A percentile compares a stretch with the other conserved stretches of the same genome.
These are phyloP conservation scores for Gracilaria domingensis DNA, from an alignment of 23 red algal species.

Conservation along the genomic window DNA sequence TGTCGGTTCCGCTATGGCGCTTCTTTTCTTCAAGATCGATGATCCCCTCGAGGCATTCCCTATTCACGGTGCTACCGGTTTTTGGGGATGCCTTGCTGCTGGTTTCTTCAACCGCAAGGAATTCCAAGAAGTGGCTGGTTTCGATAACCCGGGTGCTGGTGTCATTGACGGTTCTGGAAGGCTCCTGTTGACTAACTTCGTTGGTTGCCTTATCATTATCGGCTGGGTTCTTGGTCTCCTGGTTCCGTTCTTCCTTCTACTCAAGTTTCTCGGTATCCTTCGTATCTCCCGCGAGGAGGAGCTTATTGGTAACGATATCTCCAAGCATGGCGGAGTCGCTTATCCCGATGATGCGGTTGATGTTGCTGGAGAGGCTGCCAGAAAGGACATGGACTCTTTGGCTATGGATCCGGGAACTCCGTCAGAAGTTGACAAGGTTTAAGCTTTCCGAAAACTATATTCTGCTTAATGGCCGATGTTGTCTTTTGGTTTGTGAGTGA, in stretches of 20 bases:
- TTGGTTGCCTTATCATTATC: conserved; percentile 73
- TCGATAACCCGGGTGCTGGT: conserved; percentile 48
- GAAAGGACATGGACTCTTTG: conserved; percentile 53
- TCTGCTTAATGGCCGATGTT: not conserved
- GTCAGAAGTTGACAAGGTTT: conserved; percentile 17
- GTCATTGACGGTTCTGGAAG: conserved; percentile 79
- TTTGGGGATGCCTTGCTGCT: conserved; percentile 81
- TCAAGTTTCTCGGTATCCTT: conserved; percentile 80
- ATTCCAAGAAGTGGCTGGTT: conserved; percentile 60
- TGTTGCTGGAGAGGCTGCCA: conserved; percentile 51
- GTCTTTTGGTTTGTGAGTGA: not conserved
- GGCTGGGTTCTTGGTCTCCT: conserved; percentile 65
- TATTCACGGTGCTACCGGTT: conserved; percentile 85
- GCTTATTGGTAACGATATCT: conserved; percentile 91
- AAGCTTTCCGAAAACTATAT: not conserved
- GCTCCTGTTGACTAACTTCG: conserved; percentile 76
- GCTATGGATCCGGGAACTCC: conserved; percentile 62
- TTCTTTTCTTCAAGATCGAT: conserved; percentile 84
- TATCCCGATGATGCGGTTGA: conserved; percentile 77
- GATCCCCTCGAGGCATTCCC: conserved; percentile 96
- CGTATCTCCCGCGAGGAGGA: conserved; percentile 89
- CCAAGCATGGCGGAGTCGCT: conserved; percentile 90
- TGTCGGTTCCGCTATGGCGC: conserved; percentile 53
- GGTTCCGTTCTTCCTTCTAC: conserved; percentile 62
- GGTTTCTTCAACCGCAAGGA: conserved; percentile 79